phyloP scores from a whole-genome alignment of 129 eudicot genomes.

The Kitagawia praeruptora region DNA sequence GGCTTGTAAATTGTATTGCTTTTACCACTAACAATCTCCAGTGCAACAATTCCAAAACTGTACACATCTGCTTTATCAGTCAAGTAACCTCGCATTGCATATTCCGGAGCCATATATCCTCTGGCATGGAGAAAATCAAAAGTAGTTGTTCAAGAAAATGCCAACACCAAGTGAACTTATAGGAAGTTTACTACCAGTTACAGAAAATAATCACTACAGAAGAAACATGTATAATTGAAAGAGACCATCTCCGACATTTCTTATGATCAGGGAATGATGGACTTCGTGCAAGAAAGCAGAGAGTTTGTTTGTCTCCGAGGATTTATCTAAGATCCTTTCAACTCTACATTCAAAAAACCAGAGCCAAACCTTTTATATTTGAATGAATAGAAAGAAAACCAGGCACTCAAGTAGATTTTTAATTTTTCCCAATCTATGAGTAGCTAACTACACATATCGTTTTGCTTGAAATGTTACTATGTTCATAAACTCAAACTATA shows the following conservation, averaged over 20 bases:
- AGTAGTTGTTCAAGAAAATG: neutral
- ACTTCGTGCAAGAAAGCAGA: neutral
- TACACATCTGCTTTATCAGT: conserved; percentile 6
- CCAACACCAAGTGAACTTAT: neutral
- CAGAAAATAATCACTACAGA: neutral
- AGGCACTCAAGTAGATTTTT: neutral
- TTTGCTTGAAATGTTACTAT: neutral
- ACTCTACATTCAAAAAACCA: neutral
- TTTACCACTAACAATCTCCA: neutral
- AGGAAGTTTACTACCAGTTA: neutral
- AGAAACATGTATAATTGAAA: neutral
- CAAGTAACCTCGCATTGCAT: conserved; percentile 4
- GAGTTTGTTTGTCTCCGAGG: neutral
- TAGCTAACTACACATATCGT: neutral
- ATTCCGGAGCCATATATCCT: conserved; percentile 8
- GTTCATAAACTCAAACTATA: neutral
- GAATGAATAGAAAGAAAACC: neutral
- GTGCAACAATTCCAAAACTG: conserved; percentile 5
- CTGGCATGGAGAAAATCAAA: neutral
- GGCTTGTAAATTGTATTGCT: neutral
- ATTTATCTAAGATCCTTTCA: neutral
- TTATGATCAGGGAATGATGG: neutral
- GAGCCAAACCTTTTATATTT: neutral
- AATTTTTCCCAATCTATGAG: neutral
- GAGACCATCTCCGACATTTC: neutral